Evolutionary conservation across 2,329 filamentous ascomycete genomes (phyloP).

Genomic region (Diaporthe citrichinensis): DNA sequence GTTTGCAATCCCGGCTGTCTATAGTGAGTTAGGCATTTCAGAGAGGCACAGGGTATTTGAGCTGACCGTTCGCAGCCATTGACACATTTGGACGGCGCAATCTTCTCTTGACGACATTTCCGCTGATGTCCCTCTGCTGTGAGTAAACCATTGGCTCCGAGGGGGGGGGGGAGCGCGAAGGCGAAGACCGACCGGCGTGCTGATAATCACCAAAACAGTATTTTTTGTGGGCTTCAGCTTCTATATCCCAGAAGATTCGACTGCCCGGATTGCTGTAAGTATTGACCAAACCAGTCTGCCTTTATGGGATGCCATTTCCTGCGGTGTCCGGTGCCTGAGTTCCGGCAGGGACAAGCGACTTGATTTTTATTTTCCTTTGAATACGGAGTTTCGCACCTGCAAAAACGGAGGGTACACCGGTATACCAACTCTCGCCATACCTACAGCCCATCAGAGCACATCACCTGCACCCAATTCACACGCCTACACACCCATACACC

Average conservation of each 20-base stretch:
- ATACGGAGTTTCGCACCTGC: too few species aligned
- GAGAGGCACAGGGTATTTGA: background rate
- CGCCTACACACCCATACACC: too few species aligned
- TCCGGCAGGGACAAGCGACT: too few species aligned
- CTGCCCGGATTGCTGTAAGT: slow-evolving; percentile 53
- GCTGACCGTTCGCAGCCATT: slow-evolving; percentile 57
- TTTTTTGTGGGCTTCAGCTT: slow-evolving; percentile 64
- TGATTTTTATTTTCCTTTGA: too few species aligned
- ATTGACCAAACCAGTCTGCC: background rate
- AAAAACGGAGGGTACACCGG: too few species aligned
- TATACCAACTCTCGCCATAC: too few species aligned
- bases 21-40: slow-evolving; percentile 52
- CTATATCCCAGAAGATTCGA: slow-evolving; percentile 55
- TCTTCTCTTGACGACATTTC: slow-evolving; percentile 74
- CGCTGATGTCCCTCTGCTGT: slow-evolving; percentile 69
- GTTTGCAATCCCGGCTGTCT: slow-evolving; percentile 74
- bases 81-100: slow-evolving; percentile 77
- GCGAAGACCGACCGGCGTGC: background rate
- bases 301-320: too few species aligned
- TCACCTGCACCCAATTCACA: too few species aligned
- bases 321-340: too few species aligned
- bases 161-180: background rate
- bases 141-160: background rate
- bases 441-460: too few species aligned
- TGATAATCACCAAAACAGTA: slow-evolving; percentile 41